phyloP scores from a whole-genome alignment of 1,284 basidiomycete species.

The Moniliella sp. region DNA sequence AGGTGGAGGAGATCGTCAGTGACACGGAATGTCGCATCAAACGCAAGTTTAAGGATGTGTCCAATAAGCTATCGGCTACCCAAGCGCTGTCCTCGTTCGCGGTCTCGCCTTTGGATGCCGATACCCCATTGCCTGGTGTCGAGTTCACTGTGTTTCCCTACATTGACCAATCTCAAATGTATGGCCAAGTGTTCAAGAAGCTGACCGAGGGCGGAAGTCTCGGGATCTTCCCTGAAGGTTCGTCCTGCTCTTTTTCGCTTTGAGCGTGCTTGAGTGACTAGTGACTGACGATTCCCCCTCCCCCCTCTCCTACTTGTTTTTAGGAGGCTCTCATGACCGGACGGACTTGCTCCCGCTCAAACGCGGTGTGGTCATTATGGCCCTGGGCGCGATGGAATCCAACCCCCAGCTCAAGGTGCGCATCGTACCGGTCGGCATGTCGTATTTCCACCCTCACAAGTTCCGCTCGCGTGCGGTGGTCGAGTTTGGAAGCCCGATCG shows the following conservation, averaged over 20 bases:
- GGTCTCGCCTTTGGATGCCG: not conserved
- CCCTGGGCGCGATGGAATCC: conserved; percentile 30
- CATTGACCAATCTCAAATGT: conserved; percentile 83
- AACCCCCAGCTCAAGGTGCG: conserved; percentile 24
- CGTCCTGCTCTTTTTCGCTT: not conserved
- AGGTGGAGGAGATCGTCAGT: conserved; percentile 69
- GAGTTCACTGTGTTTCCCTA: conserved; percentile 27
- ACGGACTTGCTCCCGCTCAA: conserved; percentile 31
- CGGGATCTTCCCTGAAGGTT: conserved; percentile 87
- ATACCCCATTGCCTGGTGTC: conserved; percentile 8
- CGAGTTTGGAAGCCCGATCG: conserved; percentile 78
- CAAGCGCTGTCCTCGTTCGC: conserved; percentile 4
- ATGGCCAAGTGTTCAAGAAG: conserved; percentile 70
- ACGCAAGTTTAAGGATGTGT: conserved; percentile 33
- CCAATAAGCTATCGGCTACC: conserved; percentile 4
- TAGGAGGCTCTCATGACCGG: conserved; percentile 30
- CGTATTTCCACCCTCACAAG: conserved; percentile 34
- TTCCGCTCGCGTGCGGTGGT: conserved; percentile 47
- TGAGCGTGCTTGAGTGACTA: not conserved
- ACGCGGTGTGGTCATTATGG: conserved; percentile 33
- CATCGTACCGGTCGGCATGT: conserved; percentile 31
- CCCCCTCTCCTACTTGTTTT: conserved; percentile 16
- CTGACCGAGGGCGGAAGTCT: conserved; percentile 64
- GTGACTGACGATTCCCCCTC: conserved; percentile 1
- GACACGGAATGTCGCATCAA: conserved; percentile 62